A percentile compares a stretch with the other conserved stretches of the same genome.
These are phyloP conservation scores for Myxozyma udenii DNA, from an alignment of 805 yeast genomes.

Conservation along the genomic window DNA sequence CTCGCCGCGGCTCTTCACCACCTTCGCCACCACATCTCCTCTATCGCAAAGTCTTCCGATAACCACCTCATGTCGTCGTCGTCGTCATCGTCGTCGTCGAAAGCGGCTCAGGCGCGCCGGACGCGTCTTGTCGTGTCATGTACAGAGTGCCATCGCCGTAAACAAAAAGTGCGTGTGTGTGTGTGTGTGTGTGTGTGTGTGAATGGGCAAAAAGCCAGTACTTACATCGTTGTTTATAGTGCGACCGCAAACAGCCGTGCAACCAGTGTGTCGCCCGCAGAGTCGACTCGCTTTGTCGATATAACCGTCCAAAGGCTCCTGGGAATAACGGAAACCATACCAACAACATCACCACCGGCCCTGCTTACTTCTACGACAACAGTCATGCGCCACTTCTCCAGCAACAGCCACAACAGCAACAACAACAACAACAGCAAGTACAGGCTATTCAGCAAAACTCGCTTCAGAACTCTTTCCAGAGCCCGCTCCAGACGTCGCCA, in stretches of 20 bases:
- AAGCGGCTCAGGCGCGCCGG: conserved; percentile 16
- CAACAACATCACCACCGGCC: neutral
- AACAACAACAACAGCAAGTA: too few species aligned
- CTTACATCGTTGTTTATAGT: conserved; percentile 16
- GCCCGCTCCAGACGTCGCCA: neutral
- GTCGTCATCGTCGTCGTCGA: conserved; percentile 5
- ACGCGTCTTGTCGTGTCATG: conserved; percentile 25
- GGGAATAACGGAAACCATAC: too few species aligned
- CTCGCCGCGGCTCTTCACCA: too few species aligned
- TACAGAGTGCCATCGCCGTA: conserved; percentile 29
- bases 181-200: too few species aligned
- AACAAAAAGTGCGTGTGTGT: conserved; percentile 23
- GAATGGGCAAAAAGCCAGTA: too few species aligned
- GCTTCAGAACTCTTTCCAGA: neutral
- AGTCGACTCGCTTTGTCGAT: conserved; percentile 22
- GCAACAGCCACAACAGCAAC: too few species aligned
- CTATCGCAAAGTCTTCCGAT: too few species aligned
- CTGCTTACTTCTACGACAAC: neutral
- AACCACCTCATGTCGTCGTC: conserved; percentile 7
- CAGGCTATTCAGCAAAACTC: too few species aligned
- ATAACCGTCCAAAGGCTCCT: conserved; percentile 5
- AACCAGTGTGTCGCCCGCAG: conserved; percentile 22
- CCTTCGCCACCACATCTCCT: neutral
- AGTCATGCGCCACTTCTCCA: too few species aligned
- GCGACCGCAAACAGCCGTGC: conserved; percentile 27